Percentiles rank a stretch among this genome's conserved stretches.
These are phyloP conservation scores for Metschnikowia lunata DNA, from an alignment of 805 yeast species.

Conservation along the genomic window DNA sequence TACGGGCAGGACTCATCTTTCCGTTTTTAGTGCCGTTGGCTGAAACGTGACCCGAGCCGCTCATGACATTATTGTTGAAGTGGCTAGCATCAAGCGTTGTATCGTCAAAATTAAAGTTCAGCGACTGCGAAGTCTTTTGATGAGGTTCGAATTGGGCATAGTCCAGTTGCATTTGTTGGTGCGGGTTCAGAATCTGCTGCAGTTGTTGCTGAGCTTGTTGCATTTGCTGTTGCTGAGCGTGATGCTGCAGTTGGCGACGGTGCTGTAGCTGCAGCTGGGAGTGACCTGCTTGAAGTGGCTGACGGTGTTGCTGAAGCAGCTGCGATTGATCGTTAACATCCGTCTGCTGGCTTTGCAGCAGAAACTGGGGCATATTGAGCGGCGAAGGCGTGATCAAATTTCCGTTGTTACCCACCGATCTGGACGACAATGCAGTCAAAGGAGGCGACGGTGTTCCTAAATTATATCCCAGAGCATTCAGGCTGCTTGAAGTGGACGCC, in stretches of 20 bases:
- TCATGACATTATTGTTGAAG: constrained; percentile 3
- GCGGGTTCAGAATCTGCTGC: too few species aligned
- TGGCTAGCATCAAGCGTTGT: constrained; percentile 3
- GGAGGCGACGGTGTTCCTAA: constrained; percentile 12
- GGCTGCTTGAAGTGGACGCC: not conserved
- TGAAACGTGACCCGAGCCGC: not conserved
- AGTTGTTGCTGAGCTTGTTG: not conserved
- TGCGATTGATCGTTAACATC: not conserved
- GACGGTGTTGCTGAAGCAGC: not conserved
- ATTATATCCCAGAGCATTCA: constrained; percentile 2
- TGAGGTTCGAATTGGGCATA: constrained; percentile 3
- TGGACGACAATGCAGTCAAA: constrained; percentile 7
- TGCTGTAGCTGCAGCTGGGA: constrained; percentile 1
- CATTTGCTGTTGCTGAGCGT: not conserved
- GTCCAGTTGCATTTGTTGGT: too few species aligned
- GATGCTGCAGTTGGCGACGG: constrained; percentile 2
- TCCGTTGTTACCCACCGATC: constrained; percentile 7
- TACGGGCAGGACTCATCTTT: constrained; percentile 1
- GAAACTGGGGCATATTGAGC: constrained; percentile 8
- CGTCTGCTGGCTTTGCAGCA: constrained; percentile 1
- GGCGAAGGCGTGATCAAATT: constrained; percentile 8
- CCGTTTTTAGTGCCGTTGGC: not conserved
- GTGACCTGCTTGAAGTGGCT: not conserved
- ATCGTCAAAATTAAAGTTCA: constrained; percentile 6
- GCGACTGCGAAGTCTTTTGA: not conserved